A percentile compares a stretch with the other conserved stretches of the same genome.
Evolutionary conservation across 495 filamentous ascomycete species (phyloP).

Genomic region (Cercophora scortea): DNA sequence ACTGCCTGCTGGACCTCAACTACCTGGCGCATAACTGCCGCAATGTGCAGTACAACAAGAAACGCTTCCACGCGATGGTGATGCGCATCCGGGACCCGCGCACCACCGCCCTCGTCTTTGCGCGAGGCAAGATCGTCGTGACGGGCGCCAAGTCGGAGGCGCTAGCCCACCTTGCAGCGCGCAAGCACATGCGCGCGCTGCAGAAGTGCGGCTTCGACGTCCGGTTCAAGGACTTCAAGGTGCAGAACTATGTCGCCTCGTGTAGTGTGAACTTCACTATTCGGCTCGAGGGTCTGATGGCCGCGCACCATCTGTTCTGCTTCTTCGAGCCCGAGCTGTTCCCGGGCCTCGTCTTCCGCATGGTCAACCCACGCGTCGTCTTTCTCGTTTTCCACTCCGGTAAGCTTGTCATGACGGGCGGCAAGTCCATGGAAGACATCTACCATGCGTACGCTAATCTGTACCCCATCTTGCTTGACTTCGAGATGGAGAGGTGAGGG

Average conservation of each 20-base stretch:
- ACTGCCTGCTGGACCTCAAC: slow-evolving; percentile 90
- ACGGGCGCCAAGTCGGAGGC: slow-evolving; percentile 94
- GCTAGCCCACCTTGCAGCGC: slow-evolving; percentile 83
- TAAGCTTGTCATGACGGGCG: slow-evolving; percentile 96
- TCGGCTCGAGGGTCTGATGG: slow-evolving; percentile 81
- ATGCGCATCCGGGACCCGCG: slow-evolving; percentile 98
- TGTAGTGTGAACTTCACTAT: slow-evolving; percentile 95
- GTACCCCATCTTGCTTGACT: slow-evolving; percentile 48
- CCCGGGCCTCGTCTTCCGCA: slow-evolving; percentile 92
- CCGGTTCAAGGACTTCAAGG: slow-evolving; percentile 96
- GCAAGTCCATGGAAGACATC: slow-evolving; percentile 88
- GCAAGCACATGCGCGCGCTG: slow-evolving; percentile 93
- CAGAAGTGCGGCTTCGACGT: slow-evolving; percentile 96
- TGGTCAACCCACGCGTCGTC: slow-evolving; percentile 73
- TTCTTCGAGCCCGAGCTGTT: slow-evolving; percentile 95
- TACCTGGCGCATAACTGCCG: slow-evolving; percentile 89
- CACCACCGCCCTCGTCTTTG: slow-evolving; percentile 92
- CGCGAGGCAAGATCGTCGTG: slow-evolving; percentile 95
- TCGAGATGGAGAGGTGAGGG: not conserved
- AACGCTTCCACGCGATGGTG: slow-evolving; percentile 96
- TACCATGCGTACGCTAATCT: slow-evolving; percentile 89
- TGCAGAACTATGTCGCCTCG: slow-evolving; percentile 94
- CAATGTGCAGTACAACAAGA: slow-evolving; percentile 94
- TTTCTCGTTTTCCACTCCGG: slow-evolving; percentile 35
- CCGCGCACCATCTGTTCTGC: slow-evolving; percentile 39